Evolutionary conservation across 352 stramenopile genomes (phyloP).

Genomic region (Phytophthora fragariaefolia): DNA sequence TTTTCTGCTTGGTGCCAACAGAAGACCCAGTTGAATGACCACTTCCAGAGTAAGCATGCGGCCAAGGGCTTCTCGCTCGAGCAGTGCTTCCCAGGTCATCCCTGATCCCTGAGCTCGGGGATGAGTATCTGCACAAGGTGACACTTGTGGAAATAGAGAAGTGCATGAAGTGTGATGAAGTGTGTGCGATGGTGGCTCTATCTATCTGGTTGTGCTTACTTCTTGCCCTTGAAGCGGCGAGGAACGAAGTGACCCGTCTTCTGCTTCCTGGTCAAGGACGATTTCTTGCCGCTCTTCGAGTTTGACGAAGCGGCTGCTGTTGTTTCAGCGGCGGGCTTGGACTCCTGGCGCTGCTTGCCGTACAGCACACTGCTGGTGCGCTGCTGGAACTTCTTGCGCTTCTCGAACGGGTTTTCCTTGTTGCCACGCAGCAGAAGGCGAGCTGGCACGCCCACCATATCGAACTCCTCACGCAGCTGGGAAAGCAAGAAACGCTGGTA

Average conservation of each 20-base stretch:
- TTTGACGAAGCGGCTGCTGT: neutral
- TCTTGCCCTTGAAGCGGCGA: conserved; percentile 46
- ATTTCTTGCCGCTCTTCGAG: conserved; percentile 28
- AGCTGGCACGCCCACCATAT: conserved; percentile 84
- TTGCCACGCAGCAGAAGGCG: conserved; percentile 79
- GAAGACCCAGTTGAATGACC: conserved; percentile 75
- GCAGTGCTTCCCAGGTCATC: conserved; percentile 71
- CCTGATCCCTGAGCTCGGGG: conserved; percentile 13
- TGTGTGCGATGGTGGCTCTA: conserved; percentile 22
- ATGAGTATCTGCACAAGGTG: neutral
- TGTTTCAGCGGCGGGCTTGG: conserved; percentile 5
- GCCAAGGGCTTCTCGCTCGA: conserved; percentile 79
- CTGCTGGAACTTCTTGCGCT: conserved; percentile 85
- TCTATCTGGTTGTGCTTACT: conserved; percentile 22
- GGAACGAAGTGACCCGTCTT: conserved; percentile 48
- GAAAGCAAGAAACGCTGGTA: conserved; percentile 83
- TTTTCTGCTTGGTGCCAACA: conserved; percentile 26
- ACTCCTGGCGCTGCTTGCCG: conserved; percentile 57
- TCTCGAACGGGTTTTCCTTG: conserved; percentile 85
- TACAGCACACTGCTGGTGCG: conserved; percentile 68
- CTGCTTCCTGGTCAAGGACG: conserved; percentile 46
- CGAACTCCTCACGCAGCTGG: conserved; percentile 84
- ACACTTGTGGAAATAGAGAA: conserved; percentile 22
- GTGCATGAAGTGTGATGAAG: conserved; percentile 28
- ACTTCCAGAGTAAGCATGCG: conserved; percentile 85